Base-by-base conservation (phyloP, 371 early-diverging fungal species). In the Thermomucor indicae-seudaticae region DNA sequence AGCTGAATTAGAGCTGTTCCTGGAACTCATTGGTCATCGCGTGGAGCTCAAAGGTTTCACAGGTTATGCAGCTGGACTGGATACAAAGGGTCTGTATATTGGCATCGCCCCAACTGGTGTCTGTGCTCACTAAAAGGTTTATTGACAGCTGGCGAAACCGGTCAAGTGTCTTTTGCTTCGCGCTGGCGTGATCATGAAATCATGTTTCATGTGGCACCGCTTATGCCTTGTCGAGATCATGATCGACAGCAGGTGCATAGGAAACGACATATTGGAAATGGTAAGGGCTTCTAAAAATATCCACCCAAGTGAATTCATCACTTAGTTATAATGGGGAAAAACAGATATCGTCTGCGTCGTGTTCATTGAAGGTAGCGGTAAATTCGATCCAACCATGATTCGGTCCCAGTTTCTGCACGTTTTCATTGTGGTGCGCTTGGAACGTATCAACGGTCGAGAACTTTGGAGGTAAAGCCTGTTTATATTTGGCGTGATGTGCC, bases 191-290 rank as follows among this genome's bases (percentile, higher is more conserved):
- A 81, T 17, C 82, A 81, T 50, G 87, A 89, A 48, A 80, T 93
- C 51, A 88, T 90, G 85, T 92, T 87, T 62, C 93, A 93, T 57
- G 87, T 91, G 0, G 78, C 88, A 4, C 83, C 92, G 2, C 46
- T 89, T 17, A 74, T 93, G 43, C 93, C 93, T 2, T 77, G 58
- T 60, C 79, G 76, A 44, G 67, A 64, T 6, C 75, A 68, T 8
- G 92, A 91, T 60, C 67, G 67, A 16, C 91, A 92, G 47, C 91
- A 91, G 61, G 72, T 92, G 22, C 84, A 88, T 48, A 74, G 89
- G 19, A 92, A 92, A 55, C 70, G 87, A 10, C 88, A 90, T 60
- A 86, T 92, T 46, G 92, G 92, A 40, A 92, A 92, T 69, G 90
- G 75, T 72, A 70, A 40, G 25, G 38, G 4, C 2, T 27, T 35